A percentile compares a stretch with the other conserved stretches of the same genome.
Conservation (phyloP, 1,139 yeast genomes). For the Pichia kudriavzevii region DNA sequence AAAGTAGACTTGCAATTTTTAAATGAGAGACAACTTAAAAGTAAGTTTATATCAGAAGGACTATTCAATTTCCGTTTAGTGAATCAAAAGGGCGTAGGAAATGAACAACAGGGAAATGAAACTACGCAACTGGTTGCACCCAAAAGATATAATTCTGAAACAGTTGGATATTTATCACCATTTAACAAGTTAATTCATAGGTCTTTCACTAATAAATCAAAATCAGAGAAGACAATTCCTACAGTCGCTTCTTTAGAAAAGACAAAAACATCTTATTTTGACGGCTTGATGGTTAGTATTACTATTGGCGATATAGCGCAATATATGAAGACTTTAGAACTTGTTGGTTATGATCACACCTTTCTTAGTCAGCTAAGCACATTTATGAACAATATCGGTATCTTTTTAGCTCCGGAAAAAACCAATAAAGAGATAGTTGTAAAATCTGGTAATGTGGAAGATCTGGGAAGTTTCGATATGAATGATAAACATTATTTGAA, state of each 20-base stretch:
- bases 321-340: slow-evolving; percentile 31
- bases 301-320: slow-evolving; percentile 26
- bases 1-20: slow-evolving; percentile 33
- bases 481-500: slow-evolving; percentile 24
- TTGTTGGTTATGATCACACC: slow-evolving; percentile 23
- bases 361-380: slow-evolving; percentile 38
- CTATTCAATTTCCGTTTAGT: slow-evolving; percentile 4
- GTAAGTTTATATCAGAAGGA: slow-evolving; percentile 17
- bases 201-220: slow-evolving; percentile 14
- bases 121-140: not conserved
- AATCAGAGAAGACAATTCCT: slow-evolving; percentile 1
- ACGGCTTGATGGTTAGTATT: slow-evolving; percentile 12
- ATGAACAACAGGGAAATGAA: not conserved
- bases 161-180: slow-evolving; percentile 20
- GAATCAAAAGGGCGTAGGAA: slow-evolving; percentile 13
- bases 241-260: not conserved
- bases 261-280: slow-evolving; percentile 5
- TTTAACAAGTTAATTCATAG: slow-evolving; percentile 26
- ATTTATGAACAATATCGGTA: slow-evolving; percentile 38
- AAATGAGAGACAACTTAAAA: slow-evolving; percentile 22
- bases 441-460: slow-evolving; percentile 20
- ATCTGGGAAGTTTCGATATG: slow-evolving; percentile 26
- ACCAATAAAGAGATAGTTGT: slow-evolving; percentile 14
- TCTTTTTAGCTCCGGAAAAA: slow-evolving; percentile 11
- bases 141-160: slow-evolving; percentile 9